Percentiles rank a stretch among this genome's conserved stretches.
phyloP scores from a whole-genome alignment of 176 grass and related monocot genomes.

The Saccharum officinarum region DNA sequence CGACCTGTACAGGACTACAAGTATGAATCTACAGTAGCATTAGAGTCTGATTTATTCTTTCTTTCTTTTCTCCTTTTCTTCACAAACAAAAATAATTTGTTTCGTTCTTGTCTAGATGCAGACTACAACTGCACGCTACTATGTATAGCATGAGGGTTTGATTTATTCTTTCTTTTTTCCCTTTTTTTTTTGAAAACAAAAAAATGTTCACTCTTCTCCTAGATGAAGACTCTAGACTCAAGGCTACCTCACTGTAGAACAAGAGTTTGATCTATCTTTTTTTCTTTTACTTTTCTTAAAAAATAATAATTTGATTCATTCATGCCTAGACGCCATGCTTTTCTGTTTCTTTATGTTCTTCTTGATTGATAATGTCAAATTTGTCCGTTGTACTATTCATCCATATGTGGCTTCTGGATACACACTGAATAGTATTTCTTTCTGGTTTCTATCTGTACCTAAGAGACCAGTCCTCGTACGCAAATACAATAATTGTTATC shows the following conservation, averaged over 20 bases:
- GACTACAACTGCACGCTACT: background rate
- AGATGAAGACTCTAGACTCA: background rate
- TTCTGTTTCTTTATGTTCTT: background rate
- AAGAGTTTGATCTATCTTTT: background rate
- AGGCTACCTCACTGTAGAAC: background rate
- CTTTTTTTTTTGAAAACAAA: background rate
- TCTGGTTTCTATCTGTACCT: too few species aligned
- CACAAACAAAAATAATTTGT: background rate
- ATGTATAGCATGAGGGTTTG: background rate
- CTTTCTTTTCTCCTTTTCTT: background rate
- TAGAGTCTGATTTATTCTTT: background rate
- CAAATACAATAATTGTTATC: too few species aligned
- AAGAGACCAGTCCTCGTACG: too few species aligned
- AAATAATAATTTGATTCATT: background rate
- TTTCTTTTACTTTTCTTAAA: background rate
- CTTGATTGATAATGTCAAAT: background rate
- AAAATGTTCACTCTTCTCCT: background rate
- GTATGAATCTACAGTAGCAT: background rate
- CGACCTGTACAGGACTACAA: background rate
- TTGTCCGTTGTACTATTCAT: background rate
- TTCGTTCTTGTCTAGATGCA: background rate
- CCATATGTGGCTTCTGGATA: background rate
- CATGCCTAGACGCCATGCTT: background rate
- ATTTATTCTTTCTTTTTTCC: background rate
- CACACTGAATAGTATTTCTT: background rate